Evolutionary conservation across 2,329 filamentous ascomycete genomes (phyloP).

Genomic region (Stemphylium vesicarium): DNA sequence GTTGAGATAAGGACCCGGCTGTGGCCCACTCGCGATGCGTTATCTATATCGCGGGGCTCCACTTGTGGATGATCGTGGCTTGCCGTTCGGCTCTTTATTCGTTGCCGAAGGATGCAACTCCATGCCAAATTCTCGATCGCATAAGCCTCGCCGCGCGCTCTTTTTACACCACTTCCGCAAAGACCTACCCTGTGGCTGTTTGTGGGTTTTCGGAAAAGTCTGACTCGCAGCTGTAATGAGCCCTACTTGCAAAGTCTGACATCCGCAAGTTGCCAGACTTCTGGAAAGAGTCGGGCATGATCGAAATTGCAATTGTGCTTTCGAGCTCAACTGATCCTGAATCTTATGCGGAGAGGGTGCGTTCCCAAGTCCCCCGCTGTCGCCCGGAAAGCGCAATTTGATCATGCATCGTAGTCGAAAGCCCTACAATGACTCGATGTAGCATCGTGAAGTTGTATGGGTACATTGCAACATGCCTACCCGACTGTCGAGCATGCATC

Average conservation of each 20-base stretch:
- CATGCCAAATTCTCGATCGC: neutral
- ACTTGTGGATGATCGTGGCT: constrained; percentile 17
- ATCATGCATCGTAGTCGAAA: neutral
- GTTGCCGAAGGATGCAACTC: constrained; percentile 1
- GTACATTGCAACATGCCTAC: neutral
- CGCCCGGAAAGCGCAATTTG: neutral
- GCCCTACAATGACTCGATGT: constrained; percentile 1
- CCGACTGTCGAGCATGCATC: neutral
- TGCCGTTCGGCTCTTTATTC: constrained; percentile 10
- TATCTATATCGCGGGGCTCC: constrained; percentile 19
- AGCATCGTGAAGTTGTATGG: constrained; percentile 1
- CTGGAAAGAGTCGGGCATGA: neutral
- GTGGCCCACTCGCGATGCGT: constrained; percentile 7
- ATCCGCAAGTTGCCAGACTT: neutral
- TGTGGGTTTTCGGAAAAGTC: neutral
- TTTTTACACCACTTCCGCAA: neutral
- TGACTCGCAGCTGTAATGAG: neutral
- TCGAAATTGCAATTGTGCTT: neutral
- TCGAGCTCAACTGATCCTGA: neutral
- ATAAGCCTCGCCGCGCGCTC: neutral
- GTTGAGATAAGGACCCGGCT: constrained; percentile 21
- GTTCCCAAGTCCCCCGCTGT: too few species aligned
- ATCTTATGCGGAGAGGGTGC: neutral
- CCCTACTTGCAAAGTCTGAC: neutral
- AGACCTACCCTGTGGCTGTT: neutral